A percentile compares a stretch with the other conserved stretches of the same genome.
Evolutionary conservation across 805 yeast species (phyloP).

Genomic region (Candida montana): DNA sequence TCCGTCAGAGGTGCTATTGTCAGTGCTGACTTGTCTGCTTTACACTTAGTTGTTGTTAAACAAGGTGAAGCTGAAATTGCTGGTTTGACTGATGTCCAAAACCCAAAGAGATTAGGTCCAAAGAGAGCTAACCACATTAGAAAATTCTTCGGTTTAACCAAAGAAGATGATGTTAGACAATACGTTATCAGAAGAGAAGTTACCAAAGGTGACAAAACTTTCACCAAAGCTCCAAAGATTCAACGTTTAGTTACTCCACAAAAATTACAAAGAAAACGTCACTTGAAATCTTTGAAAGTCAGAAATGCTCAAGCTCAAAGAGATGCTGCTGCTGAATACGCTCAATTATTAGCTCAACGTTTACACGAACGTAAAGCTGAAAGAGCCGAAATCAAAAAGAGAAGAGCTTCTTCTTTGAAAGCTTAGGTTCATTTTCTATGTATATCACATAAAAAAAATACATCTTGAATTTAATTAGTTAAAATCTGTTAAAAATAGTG

Average conservation of each 20-base stretch:
- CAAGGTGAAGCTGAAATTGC: constrained; percentile 95
- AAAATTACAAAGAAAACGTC: constrained; percentile 98
- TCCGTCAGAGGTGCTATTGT: constrained; percentile 99
- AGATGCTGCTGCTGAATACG: constrained; percentile 99
- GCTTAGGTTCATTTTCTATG: constrained; percentile 41
- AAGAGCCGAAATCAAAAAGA: constrained; percentile 97
- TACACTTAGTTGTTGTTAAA: constrained; percentile 89
- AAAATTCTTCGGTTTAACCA: constrained; percentile 97
- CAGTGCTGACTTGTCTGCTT: constrained; percentile 91
- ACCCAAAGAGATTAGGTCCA: constrained; percentile 99
- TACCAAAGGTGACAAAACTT: constrained; percentile 95
- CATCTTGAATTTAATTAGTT: constrained; percentile 9
- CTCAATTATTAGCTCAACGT: constrained; percentile 97
- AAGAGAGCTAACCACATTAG: constrained; percentile 99
- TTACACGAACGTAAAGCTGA: constrained; percentile 97
- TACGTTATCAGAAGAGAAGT: constrained; percentile 98
- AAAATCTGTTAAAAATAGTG: neutral
- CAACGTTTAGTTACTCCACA: constrained; percentile 99
- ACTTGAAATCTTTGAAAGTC: constrained; percentile 86
- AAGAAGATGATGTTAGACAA: constrained; percentile 61
- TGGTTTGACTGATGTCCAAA: constrained; percentile 91
- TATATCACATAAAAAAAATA: constrained; percentile 5
- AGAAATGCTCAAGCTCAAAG: constrained; percentile 97
- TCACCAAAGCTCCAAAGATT: constrained; percentile 99
- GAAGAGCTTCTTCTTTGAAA: constrained; percentile 99